Conservation (phyloP, 2,329 filamentous ascomycete genomes). For the Biscogniauxia marginata region DNA sequence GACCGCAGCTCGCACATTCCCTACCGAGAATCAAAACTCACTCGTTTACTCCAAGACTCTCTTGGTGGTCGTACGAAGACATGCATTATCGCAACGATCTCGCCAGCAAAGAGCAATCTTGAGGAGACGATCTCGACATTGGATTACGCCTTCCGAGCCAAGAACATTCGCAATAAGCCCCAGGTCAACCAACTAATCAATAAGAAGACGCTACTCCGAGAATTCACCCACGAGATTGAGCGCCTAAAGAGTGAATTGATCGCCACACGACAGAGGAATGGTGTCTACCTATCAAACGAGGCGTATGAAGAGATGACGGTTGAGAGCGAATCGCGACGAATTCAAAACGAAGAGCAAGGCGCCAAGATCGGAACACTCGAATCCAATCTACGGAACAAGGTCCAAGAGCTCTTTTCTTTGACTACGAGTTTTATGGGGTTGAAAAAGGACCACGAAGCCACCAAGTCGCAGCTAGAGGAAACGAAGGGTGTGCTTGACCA, state of each 20-base stretch:
- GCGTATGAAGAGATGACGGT: constrained; percentile 87
- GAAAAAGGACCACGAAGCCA: constrained; percentile 86
- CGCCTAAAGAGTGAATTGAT: constrained; percentile 93
- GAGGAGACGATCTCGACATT: constrained; percentile 98
- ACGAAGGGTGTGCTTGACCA: constrained; percentile 82
- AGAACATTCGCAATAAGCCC: constrained; percentile 98
- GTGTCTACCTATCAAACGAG: constrained; percentile 88
- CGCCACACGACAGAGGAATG: constrained; percentile 87
- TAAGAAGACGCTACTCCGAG: constrained; percentile 86
- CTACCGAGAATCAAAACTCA: constrained; percentile 91
- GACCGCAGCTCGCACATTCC: constrained; percentile 90
- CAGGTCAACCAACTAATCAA: constrained; percentile 90
- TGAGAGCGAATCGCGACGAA: constrained; percentile 87
- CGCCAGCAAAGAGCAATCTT: constrained; percentile 89
- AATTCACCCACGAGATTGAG: constrained; percentile 91
- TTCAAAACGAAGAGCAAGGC: constrained; percentile 87
- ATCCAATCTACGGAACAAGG: constrained; percentile 84
- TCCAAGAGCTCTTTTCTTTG: constrained; percentile 84
- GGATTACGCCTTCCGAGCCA: constrained; percentile 95
- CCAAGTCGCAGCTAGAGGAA: constrained; percentile 68
- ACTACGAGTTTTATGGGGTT: constrained; percentile 84
- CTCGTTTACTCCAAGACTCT: constrained; percentile 91
- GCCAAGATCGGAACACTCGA: constrained; percentile 94
- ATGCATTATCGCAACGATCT: constrained; percentile 96
- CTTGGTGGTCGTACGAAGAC: constrained; percentile 94